Base-by-base conservation (phyloP, 2,329 filamentous ascomycete genomes). In the Alternaria sp. region DNA sequence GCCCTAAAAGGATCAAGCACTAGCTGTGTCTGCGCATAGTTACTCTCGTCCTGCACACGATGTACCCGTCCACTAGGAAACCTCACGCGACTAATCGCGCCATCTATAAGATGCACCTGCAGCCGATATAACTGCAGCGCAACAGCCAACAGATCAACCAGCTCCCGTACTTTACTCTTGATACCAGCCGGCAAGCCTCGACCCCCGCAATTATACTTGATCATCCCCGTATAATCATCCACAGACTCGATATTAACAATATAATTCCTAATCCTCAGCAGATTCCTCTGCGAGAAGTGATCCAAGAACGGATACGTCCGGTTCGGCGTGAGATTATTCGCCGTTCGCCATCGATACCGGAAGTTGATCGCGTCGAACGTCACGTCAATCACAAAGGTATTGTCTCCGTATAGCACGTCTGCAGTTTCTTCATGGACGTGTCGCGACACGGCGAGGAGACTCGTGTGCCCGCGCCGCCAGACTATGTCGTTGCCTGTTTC, bases 131-230 rank as follows among this genome's bases (percentile, higher is more conserved):
- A 49, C 25, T 62, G 61, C 9, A 64, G 66, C 4, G 69, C 77
- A 3, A 57, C 57, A 13, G 59, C 71, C 61, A 85, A 58, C 44
- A 79, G 70, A 58, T 79, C 74, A 6, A 83, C 81, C 43, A 85
- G 69, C 45, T 77, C 77, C 59, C 74, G 67, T 17, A 85, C 81
- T 57, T 82, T 81, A 19, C 72, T 69, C 23, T 74, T 64, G 26
- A 85, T 72, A 0, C 83, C 83, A 26, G 80, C 79, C 3, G 79
- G 78, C 40, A 85, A 66, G 1, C 83, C 83, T 25, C 77, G 71
- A 0, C 83, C 83, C 1, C 79, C 76, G n/a, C 81, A 83, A 66
- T 85, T 85, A 68, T 82, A 85, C 67, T 85, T 85, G 63, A 85
- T 82, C 83, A 84, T 84, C 5, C 83, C 83, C 1, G 82, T 84